A percentile compares a stretch with the other conserved stretches of the same genome.
Conservation (phyloP, 176 grass and related monocot species). For the Zea mays region DNA sequence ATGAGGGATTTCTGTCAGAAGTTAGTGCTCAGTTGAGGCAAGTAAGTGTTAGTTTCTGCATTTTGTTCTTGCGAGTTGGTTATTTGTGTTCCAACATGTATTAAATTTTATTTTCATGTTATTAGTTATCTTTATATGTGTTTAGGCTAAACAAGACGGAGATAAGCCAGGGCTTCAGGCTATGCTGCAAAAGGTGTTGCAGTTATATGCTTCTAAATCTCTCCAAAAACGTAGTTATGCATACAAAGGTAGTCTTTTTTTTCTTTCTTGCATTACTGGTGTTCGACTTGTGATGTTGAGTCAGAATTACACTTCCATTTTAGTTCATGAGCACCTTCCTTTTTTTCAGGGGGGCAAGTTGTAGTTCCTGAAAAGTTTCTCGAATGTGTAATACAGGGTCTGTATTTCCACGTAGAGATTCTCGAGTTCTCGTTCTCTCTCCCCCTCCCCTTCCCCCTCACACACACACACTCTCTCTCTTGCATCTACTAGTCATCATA, state of each 20-base stretch:
- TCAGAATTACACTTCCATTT: constrained; percentile 12
- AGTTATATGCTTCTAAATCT: constrained; percentile 84
- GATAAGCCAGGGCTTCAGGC: constrained; percentile 87
- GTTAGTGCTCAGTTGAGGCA: constrained; percentile 95
- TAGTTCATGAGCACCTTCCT: neutral
- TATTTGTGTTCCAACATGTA: neutral
- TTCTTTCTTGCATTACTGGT: constrained; percentile 11
- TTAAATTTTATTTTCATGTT: constrained; percentile 4
- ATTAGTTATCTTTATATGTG: constrained; percentile 26
- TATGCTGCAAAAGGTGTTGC: constrained; percentile 90
- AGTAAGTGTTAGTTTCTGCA: constrained; percentile 48
- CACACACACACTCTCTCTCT: no score
- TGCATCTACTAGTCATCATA: neutral
- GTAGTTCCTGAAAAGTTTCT: constrained; percentile 75
- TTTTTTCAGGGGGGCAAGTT: constrained; percentile 63
- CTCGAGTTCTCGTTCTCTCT: neutral
- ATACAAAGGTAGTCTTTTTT: constrained; percentile 62
- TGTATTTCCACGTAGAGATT: neutral
- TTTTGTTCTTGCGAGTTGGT: neutral
- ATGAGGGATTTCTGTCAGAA: constrained; percentile 92
- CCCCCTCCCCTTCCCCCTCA: neutral
- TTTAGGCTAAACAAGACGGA: constrained; percentile 78
- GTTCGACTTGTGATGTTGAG: constrained; percentile 9
- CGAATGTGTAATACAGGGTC: constrained; percentile 82
- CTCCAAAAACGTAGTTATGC: constrained; percentile 83